Conservation (phyloP, 768 basidiomycete genomes). For the Xerocomellus intermedius region DNA sequence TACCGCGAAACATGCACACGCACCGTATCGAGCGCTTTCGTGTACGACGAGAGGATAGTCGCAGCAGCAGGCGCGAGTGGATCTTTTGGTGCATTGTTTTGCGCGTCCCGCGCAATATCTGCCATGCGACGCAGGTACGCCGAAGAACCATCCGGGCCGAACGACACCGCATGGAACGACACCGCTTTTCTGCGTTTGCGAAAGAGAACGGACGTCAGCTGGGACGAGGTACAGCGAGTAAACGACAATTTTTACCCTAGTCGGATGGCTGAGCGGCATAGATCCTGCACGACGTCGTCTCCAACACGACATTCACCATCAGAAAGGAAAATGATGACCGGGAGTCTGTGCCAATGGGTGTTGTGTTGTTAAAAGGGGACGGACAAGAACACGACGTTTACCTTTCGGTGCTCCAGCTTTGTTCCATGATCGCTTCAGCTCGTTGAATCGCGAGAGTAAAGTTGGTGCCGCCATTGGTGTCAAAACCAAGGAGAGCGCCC, state of each 20-base stretch:
- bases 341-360: slow-evolving; percentile 6
- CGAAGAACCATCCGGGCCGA: slow-evolving; percentile 37
- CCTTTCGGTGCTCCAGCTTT: slow-evolving; percentile 53
- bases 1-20: neutral
- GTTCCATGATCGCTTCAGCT: slow-evolving; percentile 40
- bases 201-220: neutral
- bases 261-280: slow-evolving; percentile 42
- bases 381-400: slow-evolving; percentile 7
- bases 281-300: slow-evolving; percentile 38
- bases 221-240: accelerated
- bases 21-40: slow-evolving; percentile 52
- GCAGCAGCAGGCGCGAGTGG: slow-evolving; percentile 33
- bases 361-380: neutral
- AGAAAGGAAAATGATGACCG: slow-evolving; percentile 40
- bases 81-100: slow-evolving; percentile 44
- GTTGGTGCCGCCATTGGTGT: slow-evolving; percentile 40
- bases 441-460: slow-evolving; percentile 40
- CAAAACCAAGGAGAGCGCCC: slow-evolving; percentile 33
- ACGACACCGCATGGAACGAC: slow-evolving; percentile 60
- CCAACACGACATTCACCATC: slow-evolving; percentile 47
- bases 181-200: slow-evolving; percentile 43
- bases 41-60: slow-evolving; percentile 45
- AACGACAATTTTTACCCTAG: slow-evolving; percentile 39
- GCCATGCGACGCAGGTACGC: slow-evolving; percentile 47
- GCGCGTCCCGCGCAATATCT: slow-evolving; percentile 47